Conservation (phyloP, 2,329 filamentous ascomycete species). For the Fusarium nygamai region DNA sequence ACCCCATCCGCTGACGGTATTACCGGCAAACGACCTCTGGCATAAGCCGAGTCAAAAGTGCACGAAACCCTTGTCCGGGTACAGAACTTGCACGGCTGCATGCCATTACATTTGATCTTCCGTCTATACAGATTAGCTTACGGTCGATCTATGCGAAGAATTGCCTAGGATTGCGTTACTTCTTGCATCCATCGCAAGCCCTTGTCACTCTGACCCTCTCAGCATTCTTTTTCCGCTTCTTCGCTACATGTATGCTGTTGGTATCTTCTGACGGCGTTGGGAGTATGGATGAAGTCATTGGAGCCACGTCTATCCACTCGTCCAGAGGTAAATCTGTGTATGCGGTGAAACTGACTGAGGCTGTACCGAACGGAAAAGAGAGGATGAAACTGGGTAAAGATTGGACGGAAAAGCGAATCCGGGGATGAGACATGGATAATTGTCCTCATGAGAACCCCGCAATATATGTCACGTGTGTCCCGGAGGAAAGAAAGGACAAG, state of each 20-base stretch:
- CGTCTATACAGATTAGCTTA: slow-evolving; percentile 30
- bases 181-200: slow-evolving; percentile 43
- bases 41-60: slow-evolving; percentile 41
- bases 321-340: background rate
- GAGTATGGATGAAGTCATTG: slow-evolving; percentile 24
- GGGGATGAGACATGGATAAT: slow-evolving; percentile 15
- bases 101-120: slow-evolving; percentile 42
- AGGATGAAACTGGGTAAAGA: background rate
- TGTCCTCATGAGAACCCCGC: slow-evolving; percentile 3
- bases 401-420: slow-evolving; percentile 18
- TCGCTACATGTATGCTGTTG: slow-evolving; percentile 5
- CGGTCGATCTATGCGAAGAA: background rate
- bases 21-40: slow-evolving; percentile 36
- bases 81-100: slow-evolving; percentile 41
- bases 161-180: slow-evolving; percentile 13
- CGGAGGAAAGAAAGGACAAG: background rate
- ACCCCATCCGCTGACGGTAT: slow-evolving; percentile 28
- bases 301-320: background rate
- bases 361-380: slow-evolving; percentile 14
- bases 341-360: background rate
- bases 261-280: slow-evolving; percentile 13
- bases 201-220: slow-evolving; percentile 40
- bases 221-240: slow-evolving; percentile 39
- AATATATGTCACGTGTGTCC: slow-evolving; percentile 9
- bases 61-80: slow-evolving; percentile 30